Percentiles rank a stretch among this genome's conserved stretches.
These are phyloP conservation scores for Tricholoma terreum DNA, from an alignment of 768 basidiomycete species.

Conservation along the genomic window DNA sequence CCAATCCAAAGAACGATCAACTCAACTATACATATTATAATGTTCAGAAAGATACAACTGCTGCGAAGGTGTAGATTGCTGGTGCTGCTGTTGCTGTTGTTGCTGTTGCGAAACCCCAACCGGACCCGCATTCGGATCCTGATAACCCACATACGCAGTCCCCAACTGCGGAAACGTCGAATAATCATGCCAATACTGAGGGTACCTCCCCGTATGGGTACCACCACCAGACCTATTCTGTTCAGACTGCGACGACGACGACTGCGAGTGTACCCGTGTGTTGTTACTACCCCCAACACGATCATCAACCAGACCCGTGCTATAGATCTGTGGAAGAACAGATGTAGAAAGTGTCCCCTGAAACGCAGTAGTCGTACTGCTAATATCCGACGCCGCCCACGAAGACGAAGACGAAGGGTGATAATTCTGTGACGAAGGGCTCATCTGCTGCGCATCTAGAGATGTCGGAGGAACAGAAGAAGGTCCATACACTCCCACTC, in stretches of 20 bases:
- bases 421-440: neutral
- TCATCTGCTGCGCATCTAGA: neutral
- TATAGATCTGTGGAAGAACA: constrained; percentile 72
- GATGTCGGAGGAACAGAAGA: neutral
- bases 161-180: constrained; percentile 49
- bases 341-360: constrained; percentile 61
- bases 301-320: constrained; percentile 64
- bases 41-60: constrained; percentile 25
- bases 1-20: neutral
- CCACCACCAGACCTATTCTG: constrained; percentile 16
- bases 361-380: constrained; percentile 28
- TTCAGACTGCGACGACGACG: constrained; percentile 9
- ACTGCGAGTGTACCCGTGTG: constrained; percentile 2
- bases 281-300: constrained; percentile 18
- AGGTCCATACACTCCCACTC: neutral
- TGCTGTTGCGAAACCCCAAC: constrained; percentile 10
- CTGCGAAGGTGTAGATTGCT: constrained; percentile 13
- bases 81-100: too few species aligned
- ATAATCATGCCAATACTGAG: constrained; percentile 57
- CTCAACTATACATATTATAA: constrained; percentile 26
- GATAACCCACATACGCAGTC: constrained; percentile 33
- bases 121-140: constrained; percentile 14
- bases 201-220: constrained; percentile 38
- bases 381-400: constrained; percentile 41
- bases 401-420: constrained; percentile 16